These are phyloP conservation scores for Ormosia emarginata DNA, from an alignment of 306 rosid species.

Conservation along the genomic window DNA sequence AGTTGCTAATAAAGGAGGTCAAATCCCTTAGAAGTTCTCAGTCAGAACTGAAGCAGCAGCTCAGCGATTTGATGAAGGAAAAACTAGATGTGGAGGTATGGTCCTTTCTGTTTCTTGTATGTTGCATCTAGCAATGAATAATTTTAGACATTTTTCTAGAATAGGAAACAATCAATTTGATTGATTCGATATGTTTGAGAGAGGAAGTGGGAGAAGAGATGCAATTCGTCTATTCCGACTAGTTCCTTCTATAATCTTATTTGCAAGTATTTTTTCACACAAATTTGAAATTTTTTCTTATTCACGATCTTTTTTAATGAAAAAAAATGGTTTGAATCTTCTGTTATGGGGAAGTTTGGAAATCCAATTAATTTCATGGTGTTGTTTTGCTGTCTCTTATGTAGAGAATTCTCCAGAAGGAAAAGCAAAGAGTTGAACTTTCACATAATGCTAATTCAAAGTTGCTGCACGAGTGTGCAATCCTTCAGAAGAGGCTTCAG, in stretches of 20 bases:
- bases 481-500: slow-evolving; percentile 72
- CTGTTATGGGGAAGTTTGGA: slow-evolving; percentile 5
- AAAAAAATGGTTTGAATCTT: not conserved
- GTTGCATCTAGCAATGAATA: slow-evolving; percentile 12
- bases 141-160: slow-evolving; percentile 1
- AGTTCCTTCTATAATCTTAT: not conserved
- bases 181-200: not conserved
- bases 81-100: slow-evolving; percentile 79
- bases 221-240: not conserved
- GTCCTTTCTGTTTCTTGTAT: slow-evolving; percentile 24
- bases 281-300: not conserved
- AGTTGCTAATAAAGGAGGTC: slow-evolving; percentile 82
- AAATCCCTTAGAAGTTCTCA: slow-evolving; percentile 80
- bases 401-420: slow-evolving; percentile 70
- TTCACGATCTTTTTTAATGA: not conserved
- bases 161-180: slow-evolving; percentile 9
- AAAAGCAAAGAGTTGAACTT: slow-evolving; percentile 59
- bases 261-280: not conserved
- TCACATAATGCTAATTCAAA: slow-evolving; percentile 55
- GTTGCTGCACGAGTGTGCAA: slow-evolving; percentile 80
- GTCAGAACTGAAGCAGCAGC: slow-evolving; percentile 77
- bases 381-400: slow-evolving; percentile 20
- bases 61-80: slow-evolving; percentile 66
- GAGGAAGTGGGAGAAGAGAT: not conserved
- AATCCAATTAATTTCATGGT: slow-evolving; percentile 17